Base-by-base conservation (phyloP, 1,284 basidiomycete genomes). In the Thelephora terrestris region DNA sequence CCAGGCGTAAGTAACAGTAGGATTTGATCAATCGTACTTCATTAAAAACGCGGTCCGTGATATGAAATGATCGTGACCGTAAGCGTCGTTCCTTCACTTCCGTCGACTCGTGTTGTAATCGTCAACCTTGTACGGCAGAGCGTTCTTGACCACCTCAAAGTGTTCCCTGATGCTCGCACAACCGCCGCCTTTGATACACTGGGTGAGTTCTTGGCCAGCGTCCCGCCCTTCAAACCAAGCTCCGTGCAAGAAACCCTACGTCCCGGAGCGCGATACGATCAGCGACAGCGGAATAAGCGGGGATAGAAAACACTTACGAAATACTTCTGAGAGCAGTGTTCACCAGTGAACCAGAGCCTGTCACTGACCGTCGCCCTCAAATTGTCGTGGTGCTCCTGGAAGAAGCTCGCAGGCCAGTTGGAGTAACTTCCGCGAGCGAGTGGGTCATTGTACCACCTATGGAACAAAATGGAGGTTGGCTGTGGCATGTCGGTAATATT, bases 341-440 rank as follows among this genome's bases (percentile, higher is more conserved):
- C 81, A 3, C 80, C 81, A 1, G 79, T 76, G 55, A 83, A 84
- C 70, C 74, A 81, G 7, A 84, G 62, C 29, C 69, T 65, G 10
- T 67, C 64, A 4, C 65, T 54, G 5, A 83, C 65, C n/a, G 75
- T 77, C 9, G 77, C 76, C 27, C 76, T 67, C 46, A 84, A 55
- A 55, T 82, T 80, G 10, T 69, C 64, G 18, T 78, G 72, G 49
- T 81, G 76, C 24, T 68, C 69, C 9, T 66, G 68, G 21, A 73
- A 60, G 54, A 81, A 79, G 5, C 73, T 68, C 2, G 79, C 67
- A 0, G 80, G 80, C 79, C 81, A 84, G 53, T 83, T 85, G 14
- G 77, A 79, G 57, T 80, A 85, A 6, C 79, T 75, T 3, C 83
- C 83, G 10, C 78, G 71, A 62, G 71, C 81, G 16, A 84, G 63